phyloP scores from a whole-genome alignment of 129 eudicot species.

The Ambrosia artemisiifolia region DNA sequence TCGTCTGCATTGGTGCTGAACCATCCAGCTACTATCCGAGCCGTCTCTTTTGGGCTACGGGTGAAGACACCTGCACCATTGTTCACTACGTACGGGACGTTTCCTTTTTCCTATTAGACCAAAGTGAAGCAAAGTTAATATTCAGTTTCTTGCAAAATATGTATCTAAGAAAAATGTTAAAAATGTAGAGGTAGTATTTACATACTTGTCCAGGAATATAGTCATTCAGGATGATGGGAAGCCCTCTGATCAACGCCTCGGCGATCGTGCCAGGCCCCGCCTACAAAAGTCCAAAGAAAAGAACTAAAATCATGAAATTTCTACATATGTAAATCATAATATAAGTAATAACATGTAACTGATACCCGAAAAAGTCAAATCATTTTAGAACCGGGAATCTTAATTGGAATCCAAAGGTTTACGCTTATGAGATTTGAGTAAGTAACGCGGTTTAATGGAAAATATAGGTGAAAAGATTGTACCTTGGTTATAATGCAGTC shows the following conservation, averaged over 20 bases:
- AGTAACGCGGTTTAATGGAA: background rate
- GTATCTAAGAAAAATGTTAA: background rate
- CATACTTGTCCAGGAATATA: conserved; percentile 98
- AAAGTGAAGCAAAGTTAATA: background rate
- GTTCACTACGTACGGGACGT: conserved; percentile 89
- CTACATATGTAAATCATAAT: no score
- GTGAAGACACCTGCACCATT: conserved; percentile 95
- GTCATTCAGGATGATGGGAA: conserved; percentile 94
- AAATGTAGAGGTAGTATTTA: background rate
- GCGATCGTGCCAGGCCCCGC: conserved; percentile 99
- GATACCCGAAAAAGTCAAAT: background rate
- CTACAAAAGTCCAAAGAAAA: conserved; percentile 30
- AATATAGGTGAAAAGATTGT: conserved; percentile 8
- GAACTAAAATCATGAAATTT: background rate
- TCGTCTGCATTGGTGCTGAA: conserved; percentile 75
- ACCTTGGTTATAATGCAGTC: conserved; percentile 97
- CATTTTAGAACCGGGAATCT: background rate
- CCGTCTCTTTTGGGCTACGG: conserved; percentile 73
- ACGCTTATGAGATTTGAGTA: background rate
- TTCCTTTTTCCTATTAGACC: conserved; percentile 70
- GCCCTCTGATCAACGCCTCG: conserved; percentile 94
- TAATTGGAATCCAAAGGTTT: background rate
- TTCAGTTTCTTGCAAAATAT: background rate
- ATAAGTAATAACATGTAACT: no score
- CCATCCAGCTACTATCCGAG: conserved; percentile 82